Base-by-base conservation (phyloP, 2,329 filamentous ascomycete genomes). In the Lachnellula occidentalis region DNA sequence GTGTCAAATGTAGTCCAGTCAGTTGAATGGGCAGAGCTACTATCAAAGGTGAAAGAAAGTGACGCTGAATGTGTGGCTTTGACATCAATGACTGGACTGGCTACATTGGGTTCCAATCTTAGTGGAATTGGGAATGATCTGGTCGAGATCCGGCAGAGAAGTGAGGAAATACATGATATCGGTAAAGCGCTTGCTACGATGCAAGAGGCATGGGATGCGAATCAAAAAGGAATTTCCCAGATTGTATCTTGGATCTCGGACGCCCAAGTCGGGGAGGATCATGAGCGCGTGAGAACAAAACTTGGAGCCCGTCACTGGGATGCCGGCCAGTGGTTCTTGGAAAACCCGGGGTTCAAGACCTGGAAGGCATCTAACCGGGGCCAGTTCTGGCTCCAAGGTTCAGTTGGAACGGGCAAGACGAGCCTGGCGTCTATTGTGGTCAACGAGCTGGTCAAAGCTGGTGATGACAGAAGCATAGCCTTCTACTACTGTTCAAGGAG, bases 171-270 rank as follows among this genome's bases (percentile, higher is more conserved):
- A 17, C n/a, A 51, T 15, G 22, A 51, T 22, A 55, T 51, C 2
- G 24, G 53, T 21, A 22, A 36, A 34, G 51, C 14, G 11, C 14
- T 55, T 39, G 36, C 50, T 27, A 55, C 45, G 48, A 31, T 55
- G 2, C n/a, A 55, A 37, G 48, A 36, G 4, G 22, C 21, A 17
- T 55, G 48, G 53, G 53, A 55, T 17, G n/a, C 19, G 19, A 55
- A 46, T 15, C 48, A 51, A 21, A 27, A n/a, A 50, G 22, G 46
- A 12, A 55, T 24, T 36, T 17, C 24, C 15, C 31, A 19, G 22
- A 36, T 55, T 7, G 46, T 55, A 11, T 36, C 24, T 27, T 55
- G 53, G 53, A 48, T 55, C 5, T 55, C 53, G 22, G 49, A 51
- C n/a, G 43, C 48, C 27, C 53, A 47, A 43, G 48, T 51, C 21